A percentile compares a stretch with the other conserved stretches of the same genome.
These are phyloP conservation scores for Tolypocladium nubicola DNA, from an alignment of 2,329 filamentous ascomycete species.

Conservation along the genomic window DNA sequence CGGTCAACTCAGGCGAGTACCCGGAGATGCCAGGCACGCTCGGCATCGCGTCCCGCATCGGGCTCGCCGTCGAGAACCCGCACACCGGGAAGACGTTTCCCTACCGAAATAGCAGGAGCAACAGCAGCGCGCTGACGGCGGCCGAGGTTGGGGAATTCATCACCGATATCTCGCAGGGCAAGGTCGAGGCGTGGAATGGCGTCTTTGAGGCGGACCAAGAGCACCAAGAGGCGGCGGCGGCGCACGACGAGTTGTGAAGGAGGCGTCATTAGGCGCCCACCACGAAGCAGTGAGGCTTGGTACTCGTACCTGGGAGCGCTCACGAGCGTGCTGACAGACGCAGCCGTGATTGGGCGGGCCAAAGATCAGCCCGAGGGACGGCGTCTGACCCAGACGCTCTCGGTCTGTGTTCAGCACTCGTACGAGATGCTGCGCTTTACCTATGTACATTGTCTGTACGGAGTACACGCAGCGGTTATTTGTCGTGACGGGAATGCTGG, in stretches of 20 bases:
- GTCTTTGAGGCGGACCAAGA: not conserved
- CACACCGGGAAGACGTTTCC: conserved; percentile 33
- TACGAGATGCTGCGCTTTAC: not conserved
- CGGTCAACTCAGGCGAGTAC: conserved; percentile 34
- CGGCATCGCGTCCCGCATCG: conserved; percentile 17
- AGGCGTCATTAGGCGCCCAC: not conserved
- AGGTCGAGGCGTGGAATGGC: conserved; percentile 24
- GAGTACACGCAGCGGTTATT: not conserved
- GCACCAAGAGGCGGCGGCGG: not conserved
- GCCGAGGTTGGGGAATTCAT: conserved; percentile 31
- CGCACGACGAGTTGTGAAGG: not conserved
- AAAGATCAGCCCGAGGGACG: not conserved
- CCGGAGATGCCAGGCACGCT: conserved; percentile 28
- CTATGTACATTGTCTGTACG: too few relatives aligned
- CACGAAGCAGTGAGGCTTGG: not conserved
- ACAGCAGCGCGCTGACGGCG: conserved; percentile 15
- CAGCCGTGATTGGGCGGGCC: not conserved
- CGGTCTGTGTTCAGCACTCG: not conserved
- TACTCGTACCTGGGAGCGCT: too few relatives aligned
- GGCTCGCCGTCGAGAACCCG: conserved; percentile 33
- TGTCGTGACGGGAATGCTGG: not conserved
- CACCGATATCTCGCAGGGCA: conserved; percentile 31
- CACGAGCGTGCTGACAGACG: not conserved
- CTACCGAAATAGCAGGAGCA: conserved; percentile 6
- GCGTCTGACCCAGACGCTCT: too few relatives aligned